phyloP scores from a whole-genome alignment of 2,329 filamentous ascomycete species.

The Helicocarpus griseus region DNA sequence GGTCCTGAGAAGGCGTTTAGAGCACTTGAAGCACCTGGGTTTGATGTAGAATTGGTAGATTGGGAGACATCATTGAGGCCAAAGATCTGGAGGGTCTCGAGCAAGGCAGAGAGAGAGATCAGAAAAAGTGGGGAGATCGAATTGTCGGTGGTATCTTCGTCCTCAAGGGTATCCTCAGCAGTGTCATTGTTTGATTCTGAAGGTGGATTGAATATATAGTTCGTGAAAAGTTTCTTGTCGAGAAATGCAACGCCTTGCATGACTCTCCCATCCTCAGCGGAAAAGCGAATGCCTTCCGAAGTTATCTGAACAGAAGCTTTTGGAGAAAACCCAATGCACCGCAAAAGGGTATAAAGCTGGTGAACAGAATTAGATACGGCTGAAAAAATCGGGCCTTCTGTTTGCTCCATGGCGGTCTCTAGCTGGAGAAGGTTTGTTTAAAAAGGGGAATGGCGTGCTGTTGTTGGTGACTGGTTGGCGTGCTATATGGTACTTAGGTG shows the following conservation, averaged over 20 bases:
- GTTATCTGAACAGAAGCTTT: constrained; percentile 65
- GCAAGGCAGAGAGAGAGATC: constrained; percentile 73
- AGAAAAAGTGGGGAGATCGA: constrained; percentile 60
- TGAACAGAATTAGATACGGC: constrained; percentile 54
- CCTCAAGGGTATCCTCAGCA: constrained; percentile 12
- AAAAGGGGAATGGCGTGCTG: neutral
- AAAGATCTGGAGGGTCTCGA: constrained; percentile 94
- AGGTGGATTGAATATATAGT: constrained; percentile 59
- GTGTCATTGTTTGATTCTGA: constrained; percentile 16
- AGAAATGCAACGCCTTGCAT: constrained; percentile 89
- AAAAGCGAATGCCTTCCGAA: constrained; percentile 75
- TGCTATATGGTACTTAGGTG: constrained; percentile 18
- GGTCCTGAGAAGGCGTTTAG: constrained; percentile 75
- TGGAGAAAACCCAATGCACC: constrained; percentile 52
- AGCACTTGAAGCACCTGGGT: constrained; percentile 31
- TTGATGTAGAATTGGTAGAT: constrained; percentile 21
- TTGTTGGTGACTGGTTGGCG: neutral
- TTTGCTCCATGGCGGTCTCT: constrained; percentile 8
- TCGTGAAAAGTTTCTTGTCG: constrained; percentile 79
- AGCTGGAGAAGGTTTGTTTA: neutral
- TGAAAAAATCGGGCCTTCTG: constrained; percentile 37
- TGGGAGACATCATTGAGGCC: constrained; percentile 57
- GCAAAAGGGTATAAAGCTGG: constrained; percentile 50
- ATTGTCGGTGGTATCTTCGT: constrained; percentile 29
- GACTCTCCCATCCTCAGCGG: constrained; percentile 75